Evolutionary conservation across 768 basidiomycete genomes (phyloP).

Genomic region (Naganishia vaughanmartiniae): DNA sequence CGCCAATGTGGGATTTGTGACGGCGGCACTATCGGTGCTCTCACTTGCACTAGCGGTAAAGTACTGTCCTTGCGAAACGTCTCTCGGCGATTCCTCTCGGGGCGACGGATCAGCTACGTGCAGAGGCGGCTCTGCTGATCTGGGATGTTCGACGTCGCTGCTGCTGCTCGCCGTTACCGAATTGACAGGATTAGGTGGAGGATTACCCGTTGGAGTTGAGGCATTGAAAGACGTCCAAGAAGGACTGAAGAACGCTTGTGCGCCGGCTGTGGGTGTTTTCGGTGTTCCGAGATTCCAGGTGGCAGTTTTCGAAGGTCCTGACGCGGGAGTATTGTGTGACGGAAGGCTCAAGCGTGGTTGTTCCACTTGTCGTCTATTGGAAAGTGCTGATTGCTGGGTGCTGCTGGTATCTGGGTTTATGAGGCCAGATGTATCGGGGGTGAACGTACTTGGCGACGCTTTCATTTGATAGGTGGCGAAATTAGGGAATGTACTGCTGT

Average conservation of each 20-base stretch:
- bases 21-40: too few species aligned
- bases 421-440: background rate
- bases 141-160: background rate
- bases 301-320: conserved; percentile 26
- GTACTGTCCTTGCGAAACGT: background rate
- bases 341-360: conserved; percentile 33
- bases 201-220: conserved; percentile 28
- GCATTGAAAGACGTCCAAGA: conserved; percentile 42
- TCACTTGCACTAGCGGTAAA: background rate
- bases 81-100: background rate
- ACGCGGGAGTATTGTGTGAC: background rate
- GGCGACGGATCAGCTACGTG: background rate
- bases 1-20: background rate
- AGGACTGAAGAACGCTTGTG: conserved; percentile 1
- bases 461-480: conserved; percentile 9
- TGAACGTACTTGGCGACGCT: background rate
- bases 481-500: background rate
- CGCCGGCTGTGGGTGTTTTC: conserved; percentile 27
- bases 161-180: background rate
- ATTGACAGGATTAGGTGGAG: background rate
- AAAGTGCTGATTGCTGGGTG: conserved; percentile 25
- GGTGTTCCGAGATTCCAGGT: conserved; percentile 44
- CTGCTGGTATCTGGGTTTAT: background rate
- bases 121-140: background rate
- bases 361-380: conserved; percentile 34